Evolutionary conservation across 2,329 filamentous ascomycete species (phyloP), one percentile per base, ranked within the genome.

Genomic region (Coniella vitis): DNA sequence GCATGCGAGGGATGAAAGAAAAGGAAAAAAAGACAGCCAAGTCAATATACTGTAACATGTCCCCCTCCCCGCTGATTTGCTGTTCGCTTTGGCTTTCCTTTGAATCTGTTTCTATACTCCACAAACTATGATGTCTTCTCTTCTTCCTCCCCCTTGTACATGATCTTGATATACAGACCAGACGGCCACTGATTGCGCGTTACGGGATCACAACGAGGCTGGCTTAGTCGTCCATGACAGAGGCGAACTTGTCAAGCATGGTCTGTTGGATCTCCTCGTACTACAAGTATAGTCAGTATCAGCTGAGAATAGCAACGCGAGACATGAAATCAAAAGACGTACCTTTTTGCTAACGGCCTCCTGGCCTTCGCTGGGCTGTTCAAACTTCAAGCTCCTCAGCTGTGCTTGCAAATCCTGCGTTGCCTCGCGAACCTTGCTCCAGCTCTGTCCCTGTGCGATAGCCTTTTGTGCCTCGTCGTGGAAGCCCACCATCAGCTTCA

Each of bases 401-500:
- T 89, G 77, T 53, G 74, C 79, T 74, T 96, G 90, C 58, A 97
- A 82, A 20, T 96, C 91, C 49, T 78, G 74, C 12, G 93, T 98
- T 31, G 87, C 82, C 61, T 98, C 93, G 58, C 91, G 83, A 48
- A 98, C 86, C 79, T 95, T 96, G 64, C 76, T 74, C 93, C 93
- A 98, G 69, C 74, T 85, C 70, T 91, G 86, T 53, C 93, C 93
- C 68, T 95, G 89, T 5, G 86, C 78, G 63, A 98, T 80, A 7
- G 89, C 90, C 80, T 96, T 97, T 68, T 97, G 91, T 20, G 89
- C 84, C 75, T 98, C 93, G 62, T 98, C 94, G 66, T 96, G 89
- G 80, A 91, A 98, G 51, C 85, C 87, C 76, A 98, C 87, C 83
- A 98, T 97, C 56, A 89, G 86, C 80, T 95, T 96, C 93, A 98